phyloP scores from a whole-genome alignment of 148 eudicot species.

The Persicaria maculosa region DNA sequence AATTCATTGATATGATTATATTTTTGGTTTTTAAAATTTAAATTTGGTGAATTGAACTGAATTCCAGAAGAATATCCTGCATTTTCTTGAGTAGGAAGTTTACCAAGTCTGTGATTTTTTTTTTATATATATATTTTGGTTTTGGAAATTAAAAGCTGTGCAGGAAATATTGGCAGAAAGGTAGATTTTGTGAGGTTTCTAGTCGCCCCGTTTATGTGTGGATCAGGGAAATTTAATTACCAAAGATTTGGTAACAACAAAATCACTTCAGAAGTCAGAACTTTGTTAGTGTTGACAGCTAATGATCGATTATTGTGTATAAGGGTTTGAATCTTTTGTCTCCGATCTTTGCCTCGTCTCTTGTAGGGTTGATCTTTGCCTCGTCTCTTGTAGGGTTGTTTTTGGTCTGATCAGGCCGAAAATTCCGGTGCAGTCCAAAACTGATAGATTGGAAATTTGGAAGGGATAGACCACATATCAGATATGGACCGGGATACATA shows the following conservation, averaged over 20 bases:
- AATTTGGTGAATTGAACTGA: neutral
- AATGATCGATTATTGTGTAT: too few relatives aligned
- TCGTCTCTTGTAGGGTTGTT: too few relatives aligned
- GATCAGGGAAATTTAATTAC: neutral
- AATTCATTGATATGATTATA: neutral
- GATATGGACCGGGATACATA: too few relatives aligned
- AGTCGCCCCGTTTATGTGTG: constrained; percentile 3
- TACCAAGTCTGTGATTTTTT: neutral
- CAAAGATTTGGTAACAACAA: too few relatives aligned
- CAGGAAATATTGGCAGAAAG: neutral
- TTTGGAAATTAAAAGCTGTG: neutral
- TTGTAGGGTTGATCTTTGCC: too few relatives aligned
- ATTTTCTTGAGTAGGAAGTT: neutral
- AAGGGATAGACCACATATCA: too few relatives aligned
- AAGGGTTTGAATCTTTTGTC: too few relatives aligned
- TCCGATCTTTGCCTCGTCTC: too few relatives aligned
- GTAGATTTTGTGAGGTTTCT: neutral
- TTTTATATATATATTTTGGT: neutral
- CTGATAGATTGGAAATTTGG: too few relatives aligned
- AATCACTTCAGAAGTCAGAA: too few relatives aligned
- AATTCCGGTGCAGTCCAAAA: too few relatives aligned
- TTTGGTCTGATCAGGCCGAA: too few relatives aligned
- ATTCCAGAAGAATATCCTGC: neutral
- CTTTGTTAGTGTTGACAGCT: neutral
- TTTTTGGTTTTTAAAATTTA: neutral